Evolutionary conservation across 805 yeast genomes (phyloP), one percentile per base, ranked within the genome.

Genomic region (Candida peoriensis): DNA sequence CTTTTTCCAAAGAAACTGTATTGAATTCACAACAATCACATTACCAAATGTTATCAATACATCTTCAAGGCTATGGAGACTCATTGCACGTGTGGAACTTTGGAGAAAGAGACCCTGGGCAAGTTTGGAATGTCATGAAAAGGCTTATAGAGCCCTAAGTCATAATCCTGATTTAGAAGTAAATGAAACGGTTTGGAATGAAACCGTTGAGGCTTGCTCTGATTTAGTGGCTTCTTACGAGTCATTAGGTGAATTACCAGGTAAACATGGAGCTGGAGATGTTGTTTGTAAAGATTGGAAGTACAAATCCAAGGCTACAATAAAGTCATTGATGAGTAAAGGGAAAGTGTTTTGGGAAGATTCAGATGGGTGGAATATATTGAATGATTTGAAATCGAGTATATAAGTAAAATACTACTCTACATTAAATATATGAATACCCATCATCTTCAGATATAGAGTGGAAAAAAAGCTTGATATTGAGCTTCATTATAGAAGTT

Each of bases 201-300:
- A 76, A 23, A 86, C 95, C 0, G 88, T 85, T 5, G 89, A 79
- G 16, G 72, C 83, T 1, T 83, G 95, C 53, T 58, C 64, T 22
- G 95, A 88, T 42, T 66, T 90, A 37, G 78, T 83, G 3, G 83
- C 93, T 26, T 90, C 96, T 1, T 90, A 88, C 55, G 88, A 81
- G 52, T 79, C 84, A 4, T 68, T 85, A 21, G 97, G 97, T n/a
- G 93, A 82, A 38, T 58, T 76, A 46, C 82, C 84, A 9, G 94
- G 94, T 7, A 80, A 76, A 48, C 72, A 79, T 50, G 82, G 81
- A 17, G 88, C 86, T 2, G 94, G 81, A 15, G 86, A 83, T 54
- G 46, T 81, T n/a, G 94, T 89, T 8, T 88, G 96, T 57, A 77
- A 80, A 52, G 95, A 88, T 54, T 89, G 97, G 97, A 82, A 76